phyloP scores from a whole-genome alignment of 371 early-diverging fungal species.

The Syncephalastrum monosporum region DNA sequence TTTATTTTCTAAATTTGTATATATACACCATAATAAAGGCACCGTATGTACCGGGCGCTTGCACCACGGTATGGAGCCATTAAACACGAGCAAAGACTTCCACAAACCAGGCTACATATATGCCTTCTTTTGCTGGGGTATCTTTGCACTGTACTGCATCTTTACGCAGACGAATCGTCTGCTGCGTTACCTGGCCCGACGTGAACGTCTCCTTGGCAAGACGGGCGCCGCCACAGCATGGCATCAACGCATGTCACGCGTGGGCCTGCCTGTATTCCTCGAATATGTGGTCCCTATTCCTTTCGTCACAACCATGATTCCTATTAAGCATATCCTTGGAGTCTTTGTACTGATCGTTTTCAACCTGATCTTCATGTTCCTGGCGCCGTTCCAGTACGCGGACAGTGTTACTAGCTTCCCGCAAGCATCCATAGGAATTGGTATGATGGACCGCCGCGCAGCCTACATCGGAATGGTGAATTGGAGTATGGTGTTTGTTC shows the following conservation, averaged over 20 bases:
- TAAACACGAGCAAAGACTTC: slow-evolving; percentile 12
- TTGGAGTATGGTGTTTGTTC: slow-evolving; percentile 46
- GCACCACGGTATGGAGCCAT: no score
- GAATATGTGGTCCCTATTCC: slow-evolving; percentile 31
- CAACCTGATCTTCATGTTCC: slow-evolving; percentile 33
- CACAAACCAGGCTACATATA: slow-evolving; percentile 30
- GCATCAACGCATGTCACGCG: no score
- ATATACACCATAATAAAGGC: no score
- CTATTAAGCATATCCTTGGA: slow-evolving; percentile 40
- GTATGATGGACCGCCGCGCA: slow-evolving; percentile 42
- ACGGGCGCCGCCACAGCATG: neutral
- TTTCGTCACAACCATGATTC: slow-evolving; percentile 38
- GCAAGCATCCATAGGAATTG: slow-evolving; percentile 8
- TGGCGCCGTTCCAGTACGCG: slow-evolving; percentile 23
- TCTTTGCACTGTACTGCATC: slow-evolving; percentile 42
- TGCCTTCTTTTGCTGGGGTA: slow-evolving; percentile 41
- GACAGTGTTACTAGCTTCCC: slow-evolving; percentile 6
- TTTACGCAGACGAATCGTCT: slow-evolving; percentile 30
- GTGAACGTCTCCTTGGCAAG: slow-evolving; percentile 10
- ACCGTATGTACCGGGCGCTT: no score
- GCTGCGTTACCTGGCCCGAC: slow-evolving; percentile 26
- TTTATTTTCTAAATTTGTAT: no score
- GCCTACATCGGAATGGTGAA: slow-evolving; percentile 47
- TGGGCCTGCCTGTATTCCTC: slow-evolving; percentile 1
- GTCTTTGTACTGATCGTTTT: slow-evolving; percentile 27